Base-by-base conservation (phyloP, 1,139 yeast genomes). In the Suhomyces chickasaworum region DNA sequence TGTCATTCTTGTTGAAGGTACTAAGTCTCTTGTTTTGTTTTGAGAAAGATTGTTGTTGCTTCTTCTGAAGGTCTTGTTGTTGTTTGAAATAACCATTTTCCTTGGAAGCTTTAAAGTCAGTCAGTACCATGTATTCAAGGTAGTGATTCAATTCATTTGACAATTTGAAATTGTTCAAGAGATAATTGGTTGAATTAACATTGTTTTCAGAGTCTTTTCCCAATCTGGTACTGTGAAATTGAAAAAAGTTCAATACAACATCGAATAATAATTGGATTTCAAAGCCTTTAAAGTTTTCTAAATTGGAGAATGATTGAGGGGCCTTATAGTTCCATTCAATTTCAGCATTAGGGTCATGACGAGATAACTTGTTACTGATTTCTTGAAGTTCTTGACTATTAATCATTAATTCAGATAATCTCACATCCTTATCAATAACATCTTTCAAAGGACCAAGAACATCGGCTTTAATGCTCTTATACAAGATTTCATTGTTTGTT, bases 291-390 rank as follows among this genome's bases (percentile, higher is more conserved):
- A 84, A 83, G 51, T 74, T 75, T 64, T 89, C 96, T 63, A 90
- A 84, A 56, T 81, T 81, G 56, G 85, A 87, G 60, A 89, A 85
- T 33, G 86, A 80, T 52, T 77, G 82, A 1, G 96, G 95, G 0
- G 95, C 93, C 61, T 84, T 84, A 48, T 79, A 73, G 53, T 83
- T 85, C 96, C 97, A 90, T 53, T 69, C 68, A 46, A 71, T 67
- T 49, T 74, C 78, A 29, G 75, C 71, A 52, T 68, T 61, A 40
- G 53, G 46, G 17, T 52, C 51, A 16, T 53, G 48, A 10, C 49
- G 45, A 18, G 51, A 23, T 48, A 71, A 49, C 37, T 58, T 56
- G 22, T 48, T 46, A 36, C 69, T 63, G 45, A 73, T 61, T 49
- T 73, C 78, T 39, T 60, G 60, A 47, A 74, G 63, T 55, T 75